A percentile compares a stretch with the other conserved stretches of the same genome.
Evolutionary conservation across 495 filamentous ascomycete species (phyloP).

Genomic region (Annulohypoxylon bovei): DNA sequence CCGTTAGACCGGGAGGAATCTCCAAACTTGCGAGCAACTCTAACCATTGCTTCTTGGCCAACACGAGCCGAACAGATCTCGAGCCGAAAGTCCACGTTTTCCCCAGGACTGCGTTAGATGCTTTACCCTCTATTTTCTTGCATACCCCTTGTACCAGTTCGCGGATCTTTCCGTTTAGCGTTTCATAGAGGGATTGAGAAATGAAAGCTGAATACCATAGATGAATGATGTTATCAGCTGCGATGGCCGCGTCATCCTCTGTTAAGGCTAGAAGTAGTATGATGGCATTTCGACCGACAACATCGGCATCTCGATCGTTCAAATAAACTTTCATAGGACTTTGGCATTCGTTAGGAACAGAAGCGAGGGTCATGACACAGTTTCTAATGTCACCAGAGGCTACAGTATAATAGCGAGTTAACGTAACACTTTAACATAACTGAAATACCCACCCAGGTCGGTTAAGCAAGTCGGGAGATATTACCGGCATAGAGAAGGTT

Average conservation of each 20-base stretch:
- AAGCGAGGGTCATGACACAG: constrained; percentile 53
- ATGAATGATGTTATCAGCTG: constrained; percentile 32
- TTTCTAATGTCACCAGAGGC: constrained; percentile 63
- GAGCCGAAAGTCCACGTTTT: constrained; percentile 42
- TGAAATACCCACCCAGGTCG: too few species aligned
- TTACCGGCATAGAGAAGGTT: constrained; percentile 58
- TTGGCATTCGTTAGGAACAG: constrained; percentile 45
- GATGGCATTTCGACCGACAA: constrained; percentile 62
- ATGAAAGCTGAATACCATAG: constrained; percentile 40
- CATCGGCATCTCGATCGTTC: constrained; percentile 57
- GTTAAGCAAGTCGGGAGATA: neutral
- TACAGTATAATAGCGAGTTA: constrained; percentile 15
- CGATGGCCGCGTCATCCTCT: constrained; percentile 12
- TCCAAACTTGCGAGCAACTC: constrained; percentile 32
- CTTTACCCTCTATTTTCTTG: constrained; percentile 28
- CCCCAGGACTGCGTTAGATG: constrained; percentile 6
- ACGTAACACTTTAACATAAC: too few species aligned
- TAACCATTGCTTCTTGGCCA: constrained; percentile 33
- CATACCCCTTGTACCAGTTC: constrained; percentile 35
- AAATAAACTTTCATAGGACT: constrained; percentile 43
- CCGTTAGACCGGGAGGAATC: constrained; percentile 24
- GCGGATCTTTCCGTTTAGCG: constrained; percentile 21
- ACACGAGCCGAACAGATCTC: constrained; percentile 34
- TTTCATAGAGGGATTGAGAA: constrained; percentile 1
- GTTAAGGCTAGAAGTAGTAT: constrained; percentile 53